Percentiles rank a stretch among this genome's conserved stretches.
Conservation (phyloP, 768 basidiomycete genomes). For the Crassisporium funariophilum region DNA sequence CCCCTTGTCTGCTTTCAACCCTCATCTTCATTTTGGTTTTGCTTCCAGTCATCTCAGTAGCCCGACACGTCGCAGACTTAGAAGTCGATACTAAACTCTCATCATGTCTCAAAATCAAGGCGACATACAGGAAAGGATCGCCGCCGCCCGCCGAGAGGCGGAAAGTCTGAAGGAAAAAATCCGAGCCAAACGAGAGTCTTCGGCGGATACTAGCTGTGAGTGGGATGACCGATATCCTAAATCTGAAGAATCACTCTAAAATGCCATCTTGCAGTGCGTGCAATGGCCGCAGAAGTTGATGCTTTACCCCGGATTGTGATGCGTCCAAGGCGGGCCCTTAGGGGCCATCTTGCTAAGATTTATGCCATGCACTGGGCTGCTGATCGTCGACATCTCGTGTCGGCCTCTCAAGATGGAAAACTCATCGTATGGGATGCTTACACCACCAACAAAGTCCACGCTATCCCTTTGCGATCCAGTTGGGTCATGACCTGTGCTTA, state of each 20-base stretch:
- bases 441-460: slow-evolving; percentile 99
- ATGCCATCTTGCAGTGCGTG: slow-evolving; percentile 69
- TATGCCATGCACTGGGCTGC: slow-evolving; percentile 99
- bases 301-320: slow-evolving; percentile 95
- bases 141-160: slow-evolving; percentile 94
- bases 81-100: background rate
- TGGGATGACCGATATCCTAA: slow-evolving; percentile 24
- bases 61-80: background rate
- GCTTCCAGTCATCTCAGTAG: slow-evolving; percentile 7
- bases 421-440: slow-evolving; percentile 99
- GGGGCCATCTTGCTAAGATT: slow-evolving; percentile 98
- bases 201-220: slow-evolving; percentile 97
- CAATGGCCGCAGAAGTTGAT: slow-evolving; percentile 98
- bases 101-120: slow-evolving; percentile 78
- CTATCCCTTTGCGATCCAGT: slow-evolving; percentile 94
- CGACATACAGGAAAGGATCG: slow-evolving; percentile 91
- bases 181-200: slow-evolving; percentile 91
- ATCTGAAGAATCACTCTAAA: slow-evolving; percentile 16
- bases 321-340: slow-evolving; percentile 92
- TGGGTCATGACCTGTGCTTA: slow-evolving; percentile 99
- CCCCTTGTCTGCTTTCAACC: slow-evolving; percentile 16
- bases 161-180: slow-evolving; percentile 99
- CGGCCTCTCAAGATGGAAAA: slow-evolving; percentile 99
- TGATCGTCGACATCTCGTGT: slow-evolving; percentile 96
- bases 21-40: slow-evolving; percentile 14